These are phyloP conservation scores for Leucoagaricus sp. DNA, from an alignment of 1,284 basidiomycete species.

Conservation along the genomic window DNA sequence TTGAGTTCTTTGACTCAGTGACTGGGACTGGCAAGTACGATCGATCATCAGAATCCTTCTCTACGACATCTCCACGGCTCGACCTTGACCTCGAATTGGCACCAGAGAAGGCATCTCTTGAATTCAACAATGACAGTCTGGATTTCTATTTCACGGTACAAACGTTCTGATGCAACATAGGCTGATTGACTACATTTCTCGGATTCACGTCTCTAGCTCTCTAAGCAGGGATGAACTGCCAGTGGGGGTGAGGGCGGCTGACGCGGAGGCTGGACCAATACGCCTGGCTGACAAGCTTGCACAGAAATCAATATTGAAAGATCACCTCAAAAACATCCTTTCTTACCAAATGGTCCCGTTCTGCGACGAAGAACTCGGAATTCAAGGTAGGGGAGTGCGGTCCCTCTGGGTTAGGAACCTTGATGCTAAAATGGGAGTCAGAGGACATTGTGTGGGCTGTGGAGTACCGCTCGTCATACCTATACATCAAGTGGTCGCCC, in stretches of 20 bases:
- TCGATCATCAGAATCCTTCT: too few species aligned
- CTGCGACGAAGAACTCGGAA: neutral
- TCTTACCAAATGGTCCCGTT: neutral
- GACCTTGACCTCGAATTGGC: too few species aligned
- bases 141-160: too few species aligned
- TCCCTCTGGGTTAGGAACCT: neutral
- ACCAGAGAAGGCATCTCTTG: too few species aligned
- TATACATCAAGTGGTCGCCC: neutral
- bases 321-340: neutral
- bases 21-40: too few species aligned
- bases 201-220: too few species aligned
- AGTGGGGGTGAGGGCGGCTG: neutral
- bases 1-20: too few species aligned
- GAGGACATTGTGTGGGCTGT: neutral
- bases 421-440: neutral
- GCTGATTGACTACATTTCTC: too few species aligned
- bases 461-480: neutral
- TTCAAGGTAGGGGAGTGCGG: neutral
- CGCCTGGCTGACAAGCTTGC: neutral
- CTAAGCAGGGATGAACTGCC: conserved; percentile 1
- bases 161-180: too few species aligned
- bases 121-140: too few species aligned
- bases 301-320: neutral
- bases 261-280: neutral
- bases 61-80: too few species aligned